phyloP scores from a whole-genome alignment of 2,329 filamentous ascomycete species.

The Colletotrichum karsti region DNA sequence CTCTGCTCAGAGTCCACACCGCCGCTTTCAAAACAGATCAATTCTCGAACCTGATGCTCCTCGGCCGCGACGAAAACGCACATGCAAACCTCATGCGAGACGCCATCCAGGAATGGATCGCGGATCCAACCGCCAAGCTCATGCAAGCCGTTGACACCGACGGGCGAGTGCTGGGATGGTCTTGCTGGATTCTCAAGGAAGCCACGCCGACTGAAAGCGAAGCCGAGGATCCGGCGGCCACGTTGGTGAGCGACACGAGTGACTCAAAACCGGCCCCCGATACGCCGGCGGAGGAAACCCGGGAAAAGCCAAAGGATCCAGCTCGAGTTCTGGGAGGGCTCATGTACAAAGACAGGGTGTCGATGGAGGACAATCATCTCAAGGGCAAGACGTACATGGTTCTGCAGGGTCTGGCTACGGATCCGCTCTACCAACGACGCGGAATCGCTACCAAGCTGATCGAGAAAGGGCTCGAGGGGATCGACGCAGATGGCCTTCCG shows the following conservation, averaged over 20 bases:
- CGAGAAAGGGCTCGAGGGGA: neutral
- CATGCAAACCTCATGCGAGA: conserved; percentile 1
- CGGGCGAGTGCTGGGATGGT: neutral
- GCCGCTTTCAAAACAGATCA: conserved; percentile 6
- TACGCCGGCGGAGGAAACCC: no score
- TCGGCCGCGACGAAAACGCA: neutral
- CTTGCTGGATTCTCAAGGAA: conserved; percentile 5
- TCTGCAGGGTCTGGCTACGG: conserved; percentile 8
- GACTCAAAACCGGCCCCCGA: no score
- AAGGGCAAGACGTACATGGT: neutral
- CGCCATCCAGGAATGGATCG: neutral
- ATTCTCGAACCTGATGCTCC: conserved; percentile 19
- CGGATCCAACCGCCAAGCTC: neutral
- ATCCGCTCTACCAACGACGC: neutral
- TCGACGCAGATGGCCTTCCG: neutral
- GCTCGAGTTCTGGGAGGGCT: conserved; percentile 2
- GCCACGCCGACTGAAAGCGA: no score
- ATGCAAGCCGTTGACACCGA: neutral
- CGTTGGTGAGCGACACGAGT: neutral
- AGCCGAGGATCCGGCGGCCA: neutral
- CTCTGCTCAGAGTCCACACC: neutral
- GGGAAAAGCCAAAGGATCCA: neutral
- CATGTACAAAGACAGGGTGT: conserved; percentile 9
- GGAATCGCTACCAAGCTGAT: neutral
- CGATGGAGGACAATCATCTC: neutral